Conservation (phyloP, 148 eudicot genomes). For the Mesembryanthemum crystallinum region DNA sequence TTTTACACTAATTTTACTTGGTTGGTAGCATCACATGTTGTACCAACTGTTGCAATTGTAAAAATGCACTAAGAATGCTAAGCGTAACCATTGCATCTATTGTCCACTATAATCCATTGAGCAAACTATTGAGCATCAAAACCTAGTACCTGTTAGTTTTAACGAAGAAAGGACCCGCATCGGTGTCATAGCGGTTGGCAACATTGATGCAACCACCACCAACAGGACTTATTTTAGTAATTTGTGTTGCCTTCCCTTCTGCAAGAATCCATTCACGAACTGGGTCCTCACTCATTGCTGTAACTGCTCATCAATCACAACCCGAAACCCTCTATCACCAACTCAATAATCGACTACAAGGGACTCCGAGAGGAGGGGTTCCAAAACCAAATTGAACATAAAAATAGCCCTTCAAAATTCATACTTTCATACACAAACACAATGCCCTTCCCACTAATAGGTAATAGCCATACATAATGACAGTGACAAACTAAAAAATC, state of each 20-base stretch:
- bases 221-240: slow-evolving; percentile 59
- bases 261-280: slow-evolving; percentile 82
- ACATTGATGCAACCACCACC: slow-evolving; percentile 97
- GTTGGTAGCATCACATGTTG: background rate
- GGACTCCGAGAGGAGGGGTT: too few species aligned
- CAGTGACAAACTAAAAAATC: background rate
- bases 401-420: background rate
- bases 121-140: background rate
- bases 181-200: slow-evolving; percentile 79
- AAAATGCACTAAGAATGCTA: too few species aligned
- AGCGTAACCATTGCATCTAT: too few species aligned
- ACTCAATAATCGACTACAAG: too few species aligned
- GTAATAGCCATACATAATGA: too few species aligned
- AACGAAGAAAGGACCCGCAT: slow-evolving; percentile 90
- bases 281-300: slow-evolving; percentile 78
- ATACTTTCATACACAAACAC: too few species aligned
- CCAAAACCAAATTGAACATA: slow-evolving; percentile 20
- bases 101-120: background rate
- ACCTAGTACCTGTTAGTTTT: slow-evolving; percentile 71
- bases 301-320: slow-evolving; percentile 41
- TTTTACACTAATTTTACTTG: background rate
- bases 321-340: slow-evolving; percentile 6
- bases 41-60: background rate
- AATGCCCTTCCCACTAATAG: background rate
- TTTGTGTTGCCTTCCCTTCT: slow-evolving; percentile 81